A percentile compares a stretch with the other conserved stretches of the same genome.
Evolutionary conservation across 2,329 filamentous ascomycete genomes (phyloP).

Genomic region (Cordyceps militaris): DNA sequence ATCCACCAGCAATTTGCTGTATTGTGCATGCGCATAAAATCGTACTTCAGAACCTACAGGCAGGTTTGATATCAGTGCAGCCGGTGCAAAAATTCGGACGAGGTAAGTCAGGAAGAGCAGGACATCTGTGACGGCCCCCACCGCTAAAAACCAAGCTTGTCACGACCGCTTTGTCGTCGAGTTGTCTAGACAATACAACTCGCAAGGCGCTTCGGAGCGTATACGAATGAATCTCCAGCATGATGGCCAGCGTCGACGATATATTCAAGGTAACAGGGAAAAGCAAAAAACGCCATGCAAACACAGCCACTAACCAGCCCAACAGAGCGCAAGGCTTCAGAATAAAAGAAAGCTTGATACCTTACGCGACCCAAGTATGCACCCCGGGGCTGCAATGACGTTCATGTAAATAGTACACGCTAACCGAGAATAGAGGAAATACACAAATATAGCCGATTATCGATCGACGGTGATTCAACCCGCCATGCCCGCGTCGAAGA

Average conservation of each 20-base stretch:
- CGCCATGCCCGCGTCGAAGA: slow-evolving; percentile 40
- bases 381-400: neutral
- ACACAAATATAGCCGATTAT: slow-evolving; percentile 55
- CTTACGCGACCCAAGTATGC: slow-evolving; percentile 54
- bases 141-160: neutral
- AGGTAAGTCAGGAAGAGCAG: too few species aligned
- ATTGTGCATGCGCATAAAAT: too few species aligned
- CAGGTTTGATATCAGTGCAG: too few species aligned
- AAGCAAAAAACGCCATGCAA: neutral
- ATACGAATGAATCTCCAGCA: neutral
- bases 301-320: slow-evolving; percentile 17
- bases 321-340: slow-evolving; percentile 36
- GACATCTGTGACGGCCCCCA: neutral
- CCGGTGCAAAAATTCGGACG: too few species aligned
- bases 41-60: too few species aligned
- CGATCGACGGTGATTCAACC: slow-evolving; percentile 34
- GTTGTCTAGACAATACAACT: neutral
- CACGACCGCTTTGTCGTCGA: neutral
- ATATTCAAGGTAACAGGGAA: slow-evolving; percentile 42
- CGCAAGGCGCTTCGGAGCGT: too few species aligned
- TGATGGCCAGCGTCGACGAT: slow-evolving; percentile 52
- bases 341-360: slow-evolving; percentile 60
- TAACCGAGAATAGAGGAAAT: slow-evolving; percentile 41
- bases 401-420: neutral
- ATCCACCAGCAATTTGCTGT: too few species aligned